Evolutionary conservation across 192 early-diverging fungal species (phyloP), one percentile per base, ranked within the genome.

Genomic region (Chytriomyces sp.): DNA sequence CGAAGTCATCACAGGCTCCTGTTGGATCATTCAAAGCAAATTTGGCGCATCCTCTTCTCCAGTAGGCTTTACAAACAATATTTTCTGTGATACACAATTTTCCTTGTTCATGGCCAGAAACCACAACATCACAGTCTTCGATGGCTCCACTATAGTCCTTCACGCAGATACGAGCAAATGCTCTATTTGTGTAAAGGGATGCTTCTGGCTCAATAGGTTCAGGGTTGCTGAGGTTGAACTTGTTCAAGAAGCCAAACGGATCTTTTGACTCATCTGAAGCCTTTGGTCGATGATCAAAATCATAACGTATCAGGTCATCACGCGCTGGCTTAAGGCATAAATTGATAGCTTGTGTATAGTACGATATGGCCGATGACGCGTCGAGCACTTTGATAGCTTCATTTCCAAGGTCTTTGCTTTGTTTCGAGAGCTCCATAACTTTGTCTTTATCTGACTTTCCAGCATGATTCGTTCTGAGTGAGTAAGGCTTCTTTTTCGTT

Each of bases 281-380:
- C 53, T 25, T 32, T 17, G 26, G n/a, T n/a, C 52, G 7, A 14
- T 57, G 19, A 12, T 19, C 25, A 0, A 25, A 12, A 10, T 69
- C 53, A 59, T 41, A 72, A 22, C 44, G 37, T 4, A 28, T 30
- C 17, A 72, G 36, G 26, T 59, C 32, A 25, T 59, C 58, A 2
- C 57, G 30, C 22, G 32, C 62, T n/a, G 70, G 70, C 3, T 59
- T 14, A 14, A 59, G 12, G 39, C 70, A 62, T 7, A 33, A 41
- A 3, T 72, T 59, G 39, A 72, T 72, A 28, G 70, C 70, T 7
- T 49, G 30, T n/a, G 70, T 63, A 40, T 72, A 72, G 28, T 44
- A 30, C 31, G 61, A 40, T 19, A 39, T 3, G 4, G 70, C 70
- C 12, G 39, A 8, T 3, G 4, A 5, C 1, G 41, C 19, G 22